phyloP scores from a whole-genome alignment of 2,329 filamentous ascomycete genomes.

The Pseudonectria foliicola region DNA sequence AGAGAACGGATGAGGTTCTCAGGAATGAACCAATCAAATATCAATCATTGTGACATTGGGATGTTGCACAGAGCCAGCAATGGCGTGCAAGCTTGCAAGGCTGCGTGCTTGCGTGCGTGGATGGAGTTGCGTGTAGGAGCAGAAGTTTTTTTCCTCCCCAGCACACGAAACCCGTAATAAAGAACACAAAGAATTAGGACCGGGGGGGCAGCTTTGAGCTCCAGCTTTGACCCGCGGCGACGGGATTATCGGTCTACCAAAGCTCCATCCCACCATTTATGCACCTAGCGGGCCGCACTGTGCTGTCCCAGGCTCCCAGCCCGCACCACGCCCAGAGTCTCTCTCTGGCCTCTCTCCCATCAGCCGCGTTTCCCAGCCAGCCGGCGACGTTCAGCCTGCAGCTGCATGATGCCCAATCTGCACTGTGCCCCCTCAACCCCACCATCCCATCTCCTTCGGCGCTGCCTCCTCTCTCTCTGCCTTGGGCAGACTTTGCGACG shows the following conservation, averaged over 20 bases:
- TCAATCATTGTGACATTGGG: no score
- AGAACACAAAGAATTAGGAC: no score
- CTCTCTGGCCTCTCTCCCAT: no score
- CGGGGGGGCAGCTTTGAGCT: no score
- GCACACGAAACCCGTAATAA: slow-evolving; percentile 6
- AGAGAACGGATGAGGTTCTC: no score
- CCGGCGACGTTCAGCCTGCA: slow-evolving; percentile 9
- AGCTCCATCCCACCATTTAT: slow-evolving; percentile 21
- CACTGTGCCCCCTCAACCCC: slow-evolving; percentile 32
- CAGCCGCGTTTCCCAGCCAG: no score
- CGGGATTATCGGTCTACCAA: slow-evolving; percentile 17
- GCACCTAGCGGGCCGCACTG: slow-evolving; percentile 20
- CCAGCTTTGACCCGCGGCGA: slow-evolving; percentile 2
- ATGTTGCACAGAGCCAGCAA: no score
- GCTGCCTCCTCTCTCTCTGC: slow-evolving; percentile 13
- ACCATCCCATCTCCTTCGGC: slow-evolving; percentile 20
- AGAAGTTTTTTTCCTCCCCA: not conserved
- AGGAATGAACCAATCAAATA: no score
- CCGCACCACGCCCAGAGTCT: slow-evolving; percentile 3
- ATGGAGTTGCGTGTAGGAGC: slow-evolving; percentile 1
- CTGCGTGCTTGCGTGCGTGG: no score
- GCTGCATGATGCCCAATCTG: slow-evolving; percentile 21
- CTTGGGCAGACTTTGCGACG: slow-evolving; percentile 29
- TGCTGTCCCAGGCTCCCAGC: slow-evolving; percentile 2
- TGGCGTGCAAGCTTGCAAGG: no score